Evolutionary conservation across 495 filamentous ascomycete species (phyloP), one percentile per base, ranked within the genome.

Genomic region (Podospora pseudopauciseta): DNA sequence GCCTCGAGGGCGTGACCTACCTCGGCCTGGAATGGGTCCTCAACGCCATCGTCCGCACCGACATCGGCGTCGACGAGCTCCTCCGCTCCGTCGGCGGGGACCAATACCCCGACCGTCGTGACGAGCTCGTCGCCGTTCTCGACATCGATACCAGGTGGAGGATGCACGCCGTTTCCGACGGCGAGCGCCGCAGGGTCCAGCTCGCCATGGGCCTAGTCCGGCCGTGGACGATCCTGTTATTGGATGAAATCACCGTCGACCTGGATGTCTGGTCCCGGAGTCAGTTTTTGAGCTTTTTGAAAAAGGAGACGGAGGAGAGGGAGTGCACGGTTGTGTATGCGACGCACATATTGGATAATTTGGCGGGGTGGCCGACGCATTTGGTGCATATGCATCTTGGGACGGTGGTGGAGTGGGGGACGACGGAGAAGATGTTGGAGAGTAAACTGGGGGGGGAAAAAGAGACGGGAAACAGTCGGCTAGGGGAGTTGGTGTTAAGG

Each of bases 181-280:
- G 95, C 20, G 95, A 99, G 81, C 80, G 95, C 4, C 83, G 95
- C 1, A 84, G 95, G 16, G 95, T 99, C 26, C 95, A 99, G 82
- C 81, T 99, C 26, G 92, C 93, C 18, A 98, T 99, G 95, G 95
- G 95, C 0, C 79, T 99, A 55, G 81, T 99, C 19, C 84, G 94
- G n/a, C 95, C 95, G 6, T 99, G 95, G 95, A 86, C 85, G 30
- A 89, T 97, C 5, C 79, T 99, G 55, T 81, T 99, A 71, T 85
- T 99, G 18, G 95, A 99, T 75, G 95, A 99, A 81, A 95, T 99
- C 71, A 99, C 95, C 2, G 96, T 99, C 4, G 95, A 99, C 77
- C 77, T 99, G 68, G 95, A 99, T 72, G 83, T 99, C 30, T 84
- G 97, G 67, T 90, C 86, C 34, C 84, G 95, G 15, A 86, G 86